phyloP scores from a whole-genome alignment of 371 early-diverging fungal genomes.

The Mucor ambiguus region DNA sequence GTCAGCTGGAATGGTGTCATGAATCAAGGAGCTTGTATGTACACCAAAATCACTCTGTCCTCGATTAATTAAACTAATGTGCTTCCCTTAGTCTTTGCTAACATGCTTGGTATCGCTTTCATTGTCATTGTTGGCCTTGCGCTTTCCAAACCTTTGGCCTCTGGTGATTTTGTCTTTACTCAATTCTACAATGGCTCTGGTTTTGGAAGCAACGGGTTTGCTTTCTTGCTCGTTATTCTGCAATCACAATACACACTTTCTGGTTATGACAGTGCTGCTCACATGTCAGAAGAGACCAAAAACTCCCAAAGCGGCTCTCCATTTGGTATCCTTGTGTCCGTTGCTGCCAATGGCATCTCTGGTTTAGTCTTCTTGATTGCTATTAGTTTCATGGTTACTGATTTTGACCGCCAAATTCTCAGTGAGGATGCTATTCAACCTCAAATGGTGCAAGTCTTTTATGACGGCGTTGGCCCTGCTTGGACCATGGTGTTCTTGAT shows the following conservation, averaged over 20 bases:
- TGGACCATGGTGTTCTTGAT: conserved; percentile 63
- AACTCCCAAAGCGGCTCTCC: conserved; percentile 61
- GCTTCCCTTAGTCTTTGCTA: conserved; percentile 38
- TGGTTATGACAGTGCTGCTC: conserved; percentile 75
- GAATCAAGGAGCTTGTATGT: conserved; percentile 56
- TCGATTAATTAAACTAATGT: not conserved
- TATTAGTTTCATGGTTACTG: conserved; percentile 57
- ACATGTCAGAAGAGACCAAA: conserved; percentile 77
- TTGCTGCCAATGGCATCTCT: conserved; percentile 57
- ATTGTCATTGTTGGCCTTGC: conserved; percentile 58
- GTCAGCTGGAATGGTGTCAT: conserved; percentile 52
- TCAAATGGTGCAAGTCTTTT: conserved; percentile 60
- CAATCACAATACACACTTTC: conserved; percentile 68
- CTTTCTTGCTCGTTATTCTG: conserved; percentile 59
- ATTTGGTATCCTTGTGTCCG: conserved; percentile 63
- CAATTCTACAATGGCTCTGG: conserved; percentile 59
- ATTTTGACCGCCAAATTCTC: conserved; percentile 48
- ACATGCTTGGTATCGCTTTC: conserved; percentile 54
- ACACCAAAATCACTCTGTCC: not conserved
- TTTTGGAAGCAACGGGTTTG: conserved; percentile 49
- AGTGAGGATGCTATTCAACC: conserved; percentile 54
- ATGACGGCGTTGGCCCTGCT: conserved; percentile 61
- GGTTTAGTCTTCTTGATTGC: conserved; percentile 63
- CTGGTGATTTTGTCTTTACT: conserved; percentile 44
- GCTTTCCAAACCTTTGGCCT: conserved; percentile 41